Evolutionary conservation across 2,329 filamentous ascomycete species (phyloP), one percentile per base, ranked within the genome.

Genomic region (Podosphaera aphanis): DNA sequence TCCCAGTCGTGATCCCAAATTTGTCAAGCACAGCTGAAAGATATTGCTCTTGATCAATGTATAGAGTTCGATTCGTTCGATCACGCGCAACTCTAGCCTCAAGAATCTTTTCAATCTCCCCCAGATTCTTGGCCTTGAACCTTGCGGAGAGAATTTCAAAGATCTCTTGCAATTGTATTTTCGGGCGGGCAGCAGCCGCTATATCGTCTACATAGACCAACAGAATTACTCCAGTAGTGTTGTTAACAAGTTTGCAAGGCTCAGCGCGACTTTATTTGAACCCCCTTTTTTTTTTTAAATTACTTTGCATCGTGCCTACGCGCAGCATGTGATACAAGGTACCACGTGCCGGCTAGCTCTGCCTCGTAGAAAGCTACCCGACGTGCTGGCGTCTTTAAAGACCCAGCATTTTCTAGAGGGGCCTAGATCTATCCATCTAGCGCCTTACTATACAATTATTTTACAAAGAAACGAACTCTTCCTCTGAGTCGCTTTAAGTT

Each of bases 41-140:
- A n/a, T 37, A 37, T 3, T 37, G 35, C 18, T 37, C 35, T 7
- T 37, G 35, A n/a, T 37, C 35, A 16, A 37, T 37, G n/a, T 5
- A 37, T 13, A 37, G 18, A 8, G 10, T 16, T 37, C 18, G 15
- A 13, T 37, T 37, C 16, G 15, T 37, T 19, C 35, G 15, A 37
- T 37, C 35, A 37, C 35, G 35, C 3, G 35, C 16, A 16, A 37
- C 35, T 37, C 35, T 37, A 37, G 35, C 35, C 20, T n/a, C 41
- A 19, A 10, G 25, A 43, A 43, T 43, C 25, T 43, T 43, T 18
- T 43, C 16, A 29, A 43, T 43, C 23, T 43, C 41, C 23, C 41
- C 41, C 41, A 43, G 25, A 23, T 43, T 31, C 25, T 43, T 43
- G 41, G 41, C 41, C 10, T 31, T 43, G 27, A 43, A 43, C 18